Evolutionary conservation across 208 protist species (phyloP).

Genomic region (Wallacemonas sp.): DNA sequence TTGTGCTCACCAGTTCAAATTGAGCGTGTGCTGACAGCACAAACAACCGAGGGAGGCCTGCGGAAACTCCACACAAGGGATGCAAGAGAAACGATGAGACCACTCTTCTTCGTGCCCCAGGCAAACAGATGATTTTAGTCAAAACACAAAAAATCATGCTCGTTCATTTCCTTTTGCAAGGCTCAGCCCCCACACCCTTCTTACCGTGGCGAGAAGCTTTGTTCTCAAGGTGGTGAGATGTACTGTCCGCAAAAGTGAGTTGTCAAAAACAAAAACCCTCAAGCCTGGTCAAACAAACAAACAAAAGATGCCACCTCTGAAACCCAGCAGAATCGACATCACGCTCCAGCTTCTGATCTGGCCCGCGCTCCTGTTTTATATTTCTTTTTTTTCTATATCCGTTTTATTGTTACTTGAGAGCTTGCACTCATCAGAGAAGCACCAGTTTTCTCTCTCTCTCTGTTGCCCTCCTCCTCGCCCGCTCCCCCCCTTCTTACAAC

Average conservation of each 20-base stretch:
- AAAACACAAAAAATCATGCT: no score
- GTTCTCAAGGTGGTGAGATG: neutral
- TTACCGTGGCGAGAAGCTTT: conserved; percentile 3
- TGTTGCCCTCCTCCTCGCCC: neutral
- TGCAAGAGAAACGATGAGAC: no score
- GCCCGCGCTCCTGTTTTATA: no score
- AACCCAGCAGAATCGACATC: no score
- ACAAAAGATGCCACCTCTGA: neutral
- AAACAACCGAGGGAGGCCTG: no score
- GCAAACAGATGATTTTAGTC: no score
- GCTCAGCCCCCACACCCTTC: neutral
- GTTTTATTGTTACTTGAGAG: neutral
- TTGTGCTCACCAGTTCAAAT: no score
- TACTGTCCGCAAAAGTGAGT: conserved; percentile 1
- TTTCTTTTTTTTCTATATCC: no score
- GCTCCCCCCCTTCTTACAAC: conserved; percentile 1
- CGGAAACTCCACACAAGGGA: no score
- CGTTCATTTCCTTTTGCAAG: conserved; percentile 18
- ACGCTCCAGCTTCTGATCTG: no score
- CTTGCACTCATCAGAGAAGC: neutral
- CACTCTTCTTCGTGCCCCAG: no score
- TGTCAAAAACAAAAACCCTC: conserved; percentile 4
- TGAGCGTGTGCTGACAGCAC: no score
- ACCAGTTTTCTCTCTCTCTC: neutral
- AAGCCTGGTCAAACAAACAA: neutral